phyloP scores from a whole-genome alignment of 805 yeast genomes.

The Crinitomyces ghanaensis region DNA sequence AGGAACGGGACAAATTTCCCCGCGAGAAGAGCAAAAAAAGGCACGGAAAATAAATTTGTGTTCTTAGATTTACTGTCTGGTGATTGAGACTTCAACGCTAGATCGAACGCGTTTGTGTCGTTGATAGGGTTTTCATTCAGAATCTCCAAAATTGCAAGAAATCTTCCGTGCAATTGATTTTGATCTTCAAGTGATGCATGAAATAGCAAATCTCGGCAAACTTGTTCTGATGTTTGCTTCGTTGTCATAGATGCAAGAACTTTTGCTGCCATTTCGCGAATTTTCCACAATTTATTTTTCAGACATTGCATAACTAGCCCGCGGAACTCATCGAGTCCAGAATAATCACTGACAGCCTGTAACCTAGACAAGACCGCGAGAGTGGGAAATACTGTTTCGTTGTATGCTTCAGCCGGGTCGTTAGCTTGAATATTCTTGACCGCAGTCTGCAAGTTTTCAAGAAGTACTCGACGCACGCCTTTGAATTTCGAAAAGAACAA shows the following conservation, averaged over 20 bases:
- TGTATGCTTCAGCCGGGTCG: conserved; percentile 16
- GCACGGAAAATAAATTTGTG: too few relatives aligned
- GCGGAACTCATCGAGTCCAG: conserved; percentile 42
- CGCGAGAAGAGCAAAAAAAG: conserved; percentile 4
- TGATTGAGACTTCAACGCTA: too few relatives aligned
- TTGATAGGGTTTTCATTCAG: conserved; percentile 6
- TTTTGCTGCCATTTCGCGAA: conserved; percentile 78
- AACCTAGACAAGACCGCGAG: conserved; percentile 60
- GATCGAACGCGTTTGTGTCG: too few relatives aligned
- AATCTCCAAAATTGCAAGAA: conserved; percentile 38
- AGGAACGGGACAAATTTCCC: conserved; percentile 9
- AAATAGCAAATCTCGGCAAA: conserved; percentile 21
- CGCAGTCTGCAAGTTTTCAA: conserved; percentile 21
- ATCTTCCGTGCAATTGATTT: conserved; percentile 48
- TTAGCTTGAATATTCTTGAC: conserved; percentile 9
- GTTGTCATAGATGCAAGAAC: conserved; percentile 44
- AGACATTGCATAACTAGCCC: conserved; percentile 39
- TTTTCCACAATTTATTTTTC: conserved; percentile 56
- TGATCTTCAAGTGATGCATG: conserved; percentile 21
- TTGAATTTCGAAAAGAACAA: conserved; percentile 59
- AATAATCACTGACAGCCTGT: conserved; percentile 46
- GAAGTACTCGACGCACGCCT: conserved; percentile 39
- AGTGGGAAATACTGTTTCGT: conserved; percentile 64
- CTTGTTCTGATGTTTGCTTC: conserved; percentile 23
- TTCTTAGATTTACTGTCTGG: too few relatives aligned